Conservation (phyloP, 495 filamentous ascomycete genomes). For the Pseudomonodictys pantanalensis region DNA sequence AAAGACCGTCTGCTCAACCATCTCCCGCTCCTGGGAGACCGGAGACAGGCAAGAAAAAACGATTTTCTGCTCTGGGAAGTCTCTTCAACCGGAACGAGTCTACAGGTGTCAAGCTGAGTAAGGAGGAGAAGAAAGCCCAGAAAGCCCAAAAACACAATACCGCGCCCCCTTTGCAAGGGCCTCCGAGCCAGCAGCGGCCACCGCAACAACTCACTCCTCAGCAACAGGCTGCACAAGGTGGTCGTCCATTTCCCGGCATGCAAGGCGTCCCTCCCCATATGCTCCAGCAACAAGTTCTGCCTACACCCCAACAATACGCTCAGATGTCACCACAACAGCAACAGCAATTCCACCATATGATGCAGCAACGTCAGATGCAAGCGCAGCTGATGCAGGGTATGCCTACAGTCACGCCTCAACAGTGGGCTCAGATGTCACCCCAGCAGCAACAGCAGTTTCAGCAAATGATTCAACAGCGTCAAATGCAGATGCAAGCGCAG, state of each 20-base stretch:
- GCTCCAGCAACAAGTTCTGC: constrained; percentile 5
- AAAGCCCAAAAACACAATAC: constrained; percentile 23
- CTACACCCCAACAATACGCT: too few relatives aligned
- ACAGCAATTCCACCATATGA: neutral
- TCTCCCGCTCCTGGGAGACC: constrained; percentile 6
- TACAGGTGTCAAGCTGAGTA: constrained; percentile 19
- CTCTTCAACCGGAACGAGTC: constrained; percentile 33
- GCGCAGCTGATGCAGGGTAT: too few relatives aligned
- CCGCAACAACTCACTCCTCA: constrained; percentile 10
- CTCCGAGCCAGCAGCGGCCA: constrained; percentile 1
- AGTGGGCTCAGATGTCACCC: too few relatives aligned
- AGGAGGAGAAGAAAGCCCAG: constrained; percentile 30
- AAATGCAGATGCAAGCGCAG: too few relatives aligned
- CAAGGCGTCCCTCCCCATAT: constrained; percentile 3
- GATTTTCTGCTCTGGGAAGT: constrained; percentile 47
- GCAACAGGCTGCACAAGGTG: constrained; percentile 11
- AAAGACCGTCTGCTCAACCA: constrained; percentile 9
- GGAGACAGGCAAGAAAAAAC: constrained; percentile 48
- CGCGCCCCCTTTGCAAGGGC: neutral
- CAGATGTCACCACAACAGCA: neutral
- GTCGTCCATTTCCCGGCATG: constrained; percentile 21
- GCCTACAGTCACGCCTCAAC: too few relatives aligned
- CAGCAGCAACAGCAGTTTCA: neutral
- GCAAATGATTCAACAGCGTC: too few relatives aligned
- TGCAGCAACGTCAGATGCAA: constrained; percentile 5